phyloP scores from a whole-genome alignment of 176 grass and related monocot species.

The Tuctoria greenei region DNA sequence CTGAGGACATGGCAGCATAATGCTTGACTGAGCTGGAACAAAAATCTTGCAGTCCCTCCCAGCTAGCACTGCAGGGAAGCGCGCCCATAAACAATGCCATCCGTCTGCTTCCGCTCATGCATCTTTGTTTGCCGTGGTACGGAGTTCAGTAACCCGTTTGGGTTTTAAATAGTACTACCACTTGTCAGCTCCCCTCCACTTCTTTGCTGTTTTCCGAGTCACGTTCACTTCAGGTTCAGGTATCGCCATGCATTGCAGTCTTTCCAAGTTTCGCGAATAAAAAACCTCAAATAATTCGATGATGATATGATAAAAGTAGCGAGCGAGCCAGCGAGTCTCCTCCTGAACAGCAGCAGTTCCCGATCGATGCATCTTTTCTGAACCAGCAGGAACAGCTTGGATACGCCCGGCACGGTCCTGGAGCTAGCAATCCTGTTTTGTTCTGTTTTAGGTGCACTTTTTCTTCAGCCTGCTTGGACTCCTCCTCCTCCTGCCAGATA shows the following conservation, averaged over 20 bases:
- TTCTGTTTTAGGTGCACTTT: not conserved
- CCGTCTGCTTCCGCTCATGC: not conserved
- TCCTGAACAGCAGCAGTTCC: not conserved
- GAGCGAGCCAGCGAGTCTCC: not conserved
- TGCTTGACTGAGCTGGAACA: constrained; percentile 6
- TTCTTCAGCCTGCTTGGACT: not conserved
- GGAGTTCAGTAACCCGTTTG: not conserved
- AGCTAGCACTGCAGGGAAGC: not conserved
- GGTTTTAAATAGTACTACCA: not conserved
- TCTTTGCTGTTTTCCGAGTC: not conserved
- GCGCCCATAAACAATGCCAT: not conserved
- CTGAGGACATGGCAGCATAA: not conserved
- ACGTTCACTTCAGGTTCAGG: too few species aligned
- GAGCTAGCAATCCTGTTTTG: not conserved
- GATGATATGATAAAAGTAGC: not conserved
- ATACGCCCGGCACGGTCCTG: not conserved
- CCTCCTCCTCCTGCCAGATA: too few species aligned
- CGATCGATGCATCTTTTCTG: not conserved
- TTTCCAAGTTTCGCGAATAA: not conserved
- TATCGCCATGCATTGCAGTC: not conserved
- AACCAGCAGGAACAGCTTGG: not conserved
- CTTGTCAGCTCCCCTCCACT: not conserved
- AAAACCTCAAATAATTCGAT: not conserved
- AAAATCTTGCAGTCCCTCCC: not conserved
- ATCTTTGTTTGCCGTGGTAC: not conserved